Evolutionary conservation across 1,284 basidiomycete genomes (phyloP).

Genomic region (Papiliotrema terrestris): DNA sequence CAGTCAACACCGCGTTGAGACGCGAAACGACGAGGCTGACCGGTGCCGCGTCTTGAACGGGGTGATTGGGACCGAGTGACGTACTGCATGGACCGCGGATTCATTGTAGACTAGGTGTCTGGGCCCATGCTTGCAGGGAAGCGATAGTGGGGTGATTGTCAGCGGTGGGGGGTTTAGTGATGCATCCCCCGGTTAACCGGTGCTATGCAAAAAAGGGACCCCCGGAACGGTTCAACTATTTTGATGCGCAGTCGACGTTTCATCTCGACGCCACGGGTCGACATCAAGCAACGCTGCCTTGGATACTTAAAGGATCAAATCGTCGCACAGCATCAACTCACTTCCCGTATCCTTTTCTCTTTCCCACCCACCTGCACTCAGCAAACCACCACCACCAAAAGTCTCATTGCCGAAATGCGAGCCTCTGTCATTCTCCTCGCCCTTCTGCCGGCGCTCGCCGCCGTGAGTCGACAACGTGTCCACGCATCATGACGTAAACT

Average conservation of each 20-base stretch:
- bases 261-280: too few species aligned
- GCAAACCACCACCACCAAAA: not conserved
- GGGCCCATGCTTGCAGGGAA: too few species aligned
- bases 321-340: too few species aligned
- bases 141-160: too few species aligned
- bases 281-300: too few species aligned
- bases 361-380: not conserved
- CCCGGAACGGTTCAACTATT: too few species aligned
- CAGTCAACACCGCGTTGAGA: constrained; percentile 69
- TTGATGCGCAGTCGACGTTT: too few species aligned
- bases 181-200: too few species aligned
- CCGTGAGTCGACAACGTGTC: not conserved
- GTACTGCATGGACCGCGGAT: not conserved
- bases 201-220: too few species aligned
- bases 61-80: not conserved
- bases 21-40: constrained; percentile 21
- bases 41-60: not conserved
- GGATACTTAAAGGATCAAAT: not conserved
- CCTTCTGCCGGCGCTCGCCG: constrained; percentile 1
- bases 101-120: not conserved
- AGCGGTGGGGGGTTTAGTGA: too few species aligned
- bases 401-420: not conserved
- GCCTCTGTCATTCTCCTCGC: constrained; percentile 1
- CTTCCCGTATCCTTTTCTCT: not conserved
- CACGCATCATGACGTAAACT: not conserved